Evolutionary conservation across 2,329 filamentous ascomycete genomes (phyloP).

Genomic region (Knoxdaviesia proteae): DNA sequence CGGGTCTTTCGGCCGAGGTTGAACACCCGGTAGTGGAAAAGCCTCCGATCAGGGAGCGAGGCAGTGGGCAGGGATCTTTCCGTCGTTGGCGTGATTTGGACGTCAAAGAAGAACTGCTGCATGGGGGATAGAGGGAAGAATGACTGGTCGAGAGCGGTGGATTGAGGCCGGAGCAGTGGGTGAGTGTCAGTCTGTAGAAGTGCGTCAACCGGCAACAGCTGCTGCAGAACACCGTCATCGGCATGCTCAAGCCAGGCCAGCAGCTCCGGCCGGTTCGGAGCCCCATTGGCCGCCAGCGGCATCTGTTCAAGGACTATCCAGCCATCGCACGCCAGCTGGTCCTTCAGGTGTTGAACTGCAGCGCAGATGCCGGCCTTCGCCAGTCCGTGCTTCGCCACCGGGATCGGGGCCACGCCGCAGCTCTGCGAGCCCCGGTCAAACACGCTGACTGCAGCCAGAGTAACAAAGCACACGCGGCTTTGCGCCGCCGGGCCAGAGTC

Average conservation of each 20-base stretch:
- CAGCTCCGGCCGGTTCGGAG: constrained; percentile 20
- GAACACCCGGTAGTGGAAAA: too few relatives aligned
- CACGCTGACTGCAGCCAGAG: too few relatives aligned
- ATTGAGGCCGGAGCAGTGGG: constrained; percentile 13
- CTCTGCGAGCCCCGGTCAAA: too few relatives aligned
- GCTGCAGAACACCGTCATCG: constrained; percentile 22
- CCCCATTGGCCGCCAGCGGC: constrained; percentile 18
- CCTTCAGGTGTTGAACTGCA: too few relatives aligned
- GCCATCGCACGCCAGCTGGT: constrained; percentile 8
- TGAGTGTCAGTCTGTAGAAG: constrained; percentile 13
- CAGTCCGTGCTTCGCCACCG: too few relatives aligned
- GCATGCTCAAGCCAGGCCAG: constrained; percentile 34
- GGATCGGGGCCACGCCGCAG: too few relatives aligned
- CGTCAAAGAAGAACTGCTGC: constrained; percentile 31
- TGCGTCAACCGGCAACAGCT: constrained; percentile 14
- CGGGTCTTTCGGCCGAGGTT: too few relatives aligned
- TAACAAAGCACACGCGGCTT: too few relatives aligned
- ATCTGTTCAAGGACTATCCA: constrained; percentile 27
- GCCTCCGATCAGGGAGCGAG: too few relatives aligned
- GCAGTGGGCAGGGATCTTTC: too few relatives aligned
- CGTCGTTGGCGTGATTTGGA: constrained; percentile 4
- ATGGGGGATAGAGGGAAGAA: constrained; percentile 28
- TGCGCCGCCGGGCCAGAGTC: too few relatives aligned
- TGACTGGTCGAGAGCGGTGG: constrained; percentile 17
- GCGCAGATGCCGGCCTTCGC: too few relatives aligned